Conservation (phyloP, 2,329 filamentous ascomycete species). For the Trichoderma aggressivum region DNA sequence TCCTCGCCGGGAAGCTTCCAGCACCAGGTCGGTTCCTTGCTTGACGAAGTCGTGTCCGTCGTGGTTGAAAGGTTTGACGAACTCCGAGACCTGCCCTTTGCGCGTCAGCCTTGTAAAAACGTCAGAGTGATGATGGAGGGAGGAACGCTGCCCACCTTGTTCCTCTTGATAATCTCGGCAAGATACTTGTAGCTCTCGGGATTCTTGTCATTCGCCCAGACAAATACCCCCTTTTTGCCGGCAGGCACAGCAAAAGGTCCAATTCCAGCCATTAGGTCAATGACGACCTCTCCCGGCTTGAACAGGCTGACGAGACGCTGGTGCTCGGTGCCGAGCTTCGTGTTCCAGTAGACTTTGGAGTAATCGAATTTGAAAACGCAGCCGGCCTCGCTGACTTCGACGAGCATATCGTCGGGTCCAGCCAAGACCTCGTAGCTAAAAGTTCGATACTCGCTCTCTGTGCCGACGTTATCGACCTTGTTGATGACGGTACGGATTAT, state of each 20-base stretch:
- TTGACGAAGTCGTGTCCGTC: slow-evolving; percentile 82
- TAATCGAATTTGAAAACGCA: slow-evolving; percentile 94
- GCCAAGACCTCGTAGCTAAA: slow-evolving; percentile 89
- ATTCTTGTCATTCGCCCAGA: slow-evolving; percentile 97
- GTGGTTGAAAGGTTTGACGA: slow-evolving; percentile 74
- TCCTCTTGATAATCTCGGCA: slow-evolving; percentile 64
- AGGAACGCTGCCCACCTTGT: slow-evolving; percentile 61
- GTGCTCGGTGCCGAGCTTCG: slow-evolving; percentile 84
- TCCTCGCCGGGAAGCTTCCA: slow-evolving; percentile 47
- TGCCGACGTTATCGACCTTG: slow-evolving; percentile 86
- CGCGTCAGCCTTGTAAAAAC: slow-evolving; percentile 17
- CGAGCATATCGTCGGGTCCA: slow-evolving; percentile 77
- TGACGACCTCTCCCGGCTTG: slow-evolving; percentile 80
- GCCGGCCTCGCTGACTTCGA: slow-evolving; percentile 75
- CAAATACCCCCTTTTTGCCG: slow-evolving; percentile 84
- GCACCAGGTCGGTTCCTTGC: slow-evolving; percentile 59
- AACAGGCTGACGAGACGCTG: slow-evolving; percentile 74
- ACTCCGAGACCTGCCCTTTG: slow-evolving; percentile 53
- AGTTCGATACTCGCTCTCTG: slow-evolving; percentile 81
- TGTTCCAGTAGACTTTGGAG: slow-evolving; percentile 97
- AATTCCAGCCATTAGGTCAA: slow-evolving; percentile 96
- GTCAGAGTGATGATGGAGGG: neutral
- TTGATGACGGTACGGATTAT: slow-evolving; percentile 87
- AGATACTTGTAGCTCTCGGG: slow-evolving; percentile 79
- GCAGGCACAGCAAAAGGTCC: slow-evolving; percentile 93